Conservation (phyloP, 148 eudicot species). For the Rhododendron kiyosumense region DNA sequence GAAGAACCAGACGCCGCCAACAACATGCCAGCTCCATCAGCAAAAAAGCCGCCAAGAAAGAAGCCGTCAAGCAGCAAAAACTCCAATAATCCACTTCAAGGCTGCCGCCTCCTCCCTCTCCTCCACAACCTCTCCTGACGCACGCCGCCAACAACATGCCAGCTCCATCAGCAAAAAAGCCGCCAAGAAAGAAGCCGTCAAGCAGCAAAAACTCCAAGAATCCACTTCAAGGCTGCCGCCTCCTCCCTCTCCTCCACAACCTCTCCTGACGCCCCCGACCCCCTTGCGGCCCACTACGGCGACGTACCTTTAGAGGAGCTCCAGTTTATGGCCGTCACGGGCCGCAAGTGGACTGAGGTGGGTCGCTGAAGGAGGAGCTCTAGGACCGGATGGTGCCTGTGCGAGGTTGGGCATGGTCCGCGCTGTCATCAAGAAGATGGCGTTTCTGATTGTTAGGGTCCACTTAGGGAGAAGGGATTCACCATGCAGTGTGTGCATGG, state of each 20-base stretch:
- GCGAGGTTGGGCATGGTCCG: conserved; percentile 60
- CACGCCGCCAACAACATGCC: not conserved
- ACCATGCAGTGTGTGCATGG: conserved; percentile 77
- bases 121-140: conserved; percentile 21
- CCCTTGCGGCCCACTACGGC: conserved; percentile 59
- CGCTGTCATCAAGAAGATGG: conserved; percentile 78
- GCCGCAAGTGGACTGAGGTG: conserved; percentile 50
- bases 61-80: conserved; percentile 56
- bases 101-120: conserved; percentile 16
- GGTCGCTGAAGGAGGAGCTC: conserved; percentile 26
- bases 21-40: not conserved
- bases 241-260: conserved; percentile 15
- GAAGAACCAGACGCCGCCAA: not conserved
- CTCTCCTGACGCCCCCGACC: conserved; percentile 32
- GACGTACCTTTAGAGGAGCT: conserved; percentile 48
- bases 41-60: conserved; percentile 68
- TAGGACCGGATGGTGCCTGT: conserved; percentile 41
- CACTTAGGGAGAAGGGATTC: conserved; percentile 36
- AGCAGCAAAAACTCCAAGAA: conserved; percentile 50
- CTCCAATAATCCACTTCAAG: conserved; percentile 32
- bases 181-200: conserved; percentile 62
- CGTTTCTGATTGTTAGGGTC: conserved; percentile 49
- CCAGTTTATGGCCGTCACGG: conserved; percentile 46
- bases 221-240: conserved; percentile 31
- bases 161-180: conserved; percentile 58